Percentiles rank a stretch among this genome's conserved stretches.
These are phyloP conservation scores for Kodamaea leandrae DNA, from an alignment of 805 yeast species.

Conservation along the genomic window DNA sequence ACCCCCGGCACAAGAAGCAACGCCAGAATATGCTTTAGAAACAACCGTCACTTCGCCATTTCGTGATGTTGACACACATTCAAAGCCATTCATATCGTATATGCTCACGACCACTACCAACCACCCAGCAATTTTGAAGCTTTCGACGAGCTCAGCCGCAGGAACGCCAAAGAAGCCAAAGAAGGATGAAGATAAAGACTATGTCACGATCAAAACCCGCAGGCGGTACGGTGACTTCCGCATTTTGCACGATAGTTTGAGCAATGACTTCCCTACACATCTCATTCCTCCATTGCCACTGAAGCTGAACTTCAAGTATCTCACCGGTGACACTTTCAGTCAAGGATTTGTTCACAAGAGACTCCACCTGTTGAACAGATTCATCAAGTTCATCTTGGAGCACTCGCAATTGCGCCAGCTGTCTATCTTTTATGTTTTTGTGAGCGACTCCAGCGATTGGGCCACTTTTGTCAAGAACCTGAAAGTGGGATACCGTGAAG, in stretches of 20 bases:
- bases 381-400: slow-evolving; percentile 64
- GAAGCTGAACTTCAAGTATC: slow-evolving; percentile 83
- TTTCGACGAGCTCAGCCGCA: slow-evolving; percentile 12
- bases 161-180: slow-evolving; percentile 9
- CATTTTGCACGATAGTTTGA: slow-evolving; percentile 68
- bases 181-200: slow-evolving; percentile 6
- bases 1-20: neutral
- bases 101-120: slow-evolving; percentile 61
- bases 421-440: slow-evolving; percentile 64
- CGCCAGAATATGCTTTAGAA: slow-evolving; percentile 13
- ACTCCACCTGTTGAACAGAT: slow-evolving; percentile 75
- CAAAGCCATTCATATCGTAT: slow-evolving; percentile 75
- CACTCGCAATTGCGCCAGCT: slow-evolving; percentile 75
- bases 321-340: slow-evolving; percentile 91
- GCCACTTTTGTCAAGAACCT: slow-evolving; percentile 59
- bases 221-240: slow-evolving; percentile 88
- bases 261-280: slow-evolving; percentile 78
- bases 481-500: slow-evolving; percentile 31
- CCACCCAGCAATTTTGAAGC: slow-evolving; percentile 51
- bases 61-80: slow-evolving; percentile 65
- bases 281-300: slow-evolving; percentile 94
- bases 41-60: slow-evolving; percentile 57
- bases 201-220: slow-evolving; percentile 49
- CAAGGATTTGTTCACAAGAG: slow-evolving; percentile 80
- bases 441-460: slow-evolving; percentile 74